phyloP scores from a whole-genome alignment of 2,329 filamentous ascomycete genomes.

The Fonsecaea pugnacius region DNA sequence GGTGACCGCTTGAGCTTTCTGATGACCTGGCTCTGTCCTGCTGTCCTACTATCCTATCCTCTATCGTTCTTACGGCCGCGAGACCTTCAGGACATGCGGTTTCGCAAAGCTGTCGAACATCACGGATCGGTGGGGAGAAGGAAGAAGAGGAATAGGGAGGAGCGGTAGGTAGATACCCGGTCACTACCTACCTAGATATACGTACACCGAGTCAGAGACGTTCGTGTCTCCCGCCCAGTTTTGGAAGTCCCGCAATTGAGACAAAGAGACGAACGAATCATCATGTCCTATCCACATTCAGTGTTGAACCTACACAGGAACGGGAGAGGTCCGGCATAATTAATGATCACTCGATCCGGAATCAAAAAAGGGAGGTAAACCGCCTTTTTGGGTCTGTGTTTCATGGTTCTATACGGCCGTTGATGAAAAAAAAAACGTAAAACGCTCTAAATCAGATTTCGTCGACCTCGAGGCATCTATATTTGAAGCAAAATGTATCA shows the following conservation, averaged over 20 bases:
- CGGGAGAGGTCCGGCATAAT: neutral
- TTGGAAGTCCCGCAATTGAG: neutral
- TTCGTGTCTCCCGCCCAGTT: neutral
- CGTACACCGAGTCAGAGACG: neutral
- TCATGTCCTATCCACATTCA: neutral
- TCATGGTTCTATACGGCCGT: neutral
- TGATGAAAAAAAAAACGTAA: neutral
- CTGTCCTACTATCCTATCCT: too few species aligned
- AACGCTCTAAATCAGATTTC: neutral
- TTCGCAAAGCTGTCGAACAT: neutral
- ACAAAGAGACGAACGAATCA: neutral
- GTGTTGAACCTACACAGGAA: neutral
- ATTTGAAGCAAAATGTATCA: neutral
- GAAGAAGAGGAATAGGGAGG: neutral
- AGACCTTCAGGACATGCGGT: too few species aligned
- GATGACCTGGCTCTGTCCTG: too few species aligned
- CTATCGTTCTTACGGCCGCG: too few species aligned
- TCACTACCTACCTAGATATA: neutral
- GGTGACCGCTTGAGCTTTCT: too few species aligned
- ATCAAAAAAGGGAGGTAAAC: neutral
- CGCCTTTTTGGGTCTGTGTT: neutral
- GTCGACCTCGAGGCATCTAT: neutral
- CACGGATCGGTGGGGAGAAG: neutral
- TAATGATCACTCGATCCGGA: too few species aligned
- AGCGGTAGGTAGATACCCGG: neutral